phyloP scores from a whole-genome alignment of 768 basidiomycete species.

The Tricholoma matsutake region DNA sequence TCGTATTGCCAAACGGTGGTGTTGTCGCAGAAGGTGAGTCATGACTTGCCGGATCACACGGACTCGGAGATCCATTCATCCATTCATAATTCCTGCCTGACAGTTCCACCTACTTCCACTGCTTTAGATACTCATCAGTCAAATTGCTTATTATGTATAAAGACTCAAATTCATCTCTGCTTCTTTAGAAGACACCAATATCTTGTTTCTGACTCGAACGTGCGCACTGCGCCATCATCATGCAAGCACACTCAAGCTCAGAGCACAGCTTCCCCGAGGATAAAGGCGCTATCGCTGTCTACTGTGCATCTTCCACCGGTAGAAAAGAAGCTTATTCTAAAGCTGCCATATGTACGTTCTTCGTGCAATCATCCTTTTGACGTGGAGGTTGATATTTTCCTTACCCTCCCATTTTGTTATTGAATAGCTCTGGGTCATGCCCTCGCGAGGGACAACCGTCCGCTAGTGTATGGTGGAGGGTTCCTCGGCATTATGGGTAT shows the following conservation, averaged over 20 bases:
- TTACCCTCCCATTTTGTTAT: constrained; percentile 3
- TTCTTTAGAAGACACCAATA: too few relatives aligned
- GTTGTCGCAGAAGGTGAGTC: too few relatives aligned
- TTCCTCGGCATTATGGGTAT: constrained; percentile 82
- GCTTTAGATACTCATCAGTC: too few relatives aligned
- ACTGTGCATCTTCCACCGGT: constrained; percentile 78
- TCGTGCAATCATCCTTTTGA: not conserved
- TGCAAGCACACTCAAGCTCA: not conserved
- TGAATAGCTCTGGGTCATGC: constrained; percentile 68
- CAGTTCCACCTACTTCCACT: too few relatives aligned
- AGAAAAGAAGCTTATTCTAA: constrained; percentile 53
- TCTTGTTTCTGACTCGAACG: too few relatives aligned
- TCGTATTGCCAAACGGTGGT: too few relatives aligned
- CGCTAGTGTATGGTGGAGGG: constrained; percentile 88
- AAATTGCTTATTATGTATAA: too few relatives aligned
- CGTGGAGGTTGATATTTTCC: not conserved
- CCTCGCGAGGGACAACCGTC: constrained; percentile 53
- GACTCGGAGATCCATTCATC: too few relatives aligned
- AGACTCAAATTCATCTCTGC: too few relatives aligned
- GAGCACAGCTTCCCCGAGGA: not conserved
- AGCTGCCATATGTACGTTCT: constrained; percentile 67
- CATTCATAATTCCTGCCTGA: too few relatives aligned
- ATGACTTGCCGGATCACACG: too few relatives aligned
- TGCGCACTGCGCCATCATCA: too few relatives aligned
- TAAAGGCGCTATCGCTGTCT: constrained; percentile 57